Base-by-base conservation (phyloP, 495 filamentous ascomycete genomes). In the Hyphodiscus hymeniophilus region DNA sequence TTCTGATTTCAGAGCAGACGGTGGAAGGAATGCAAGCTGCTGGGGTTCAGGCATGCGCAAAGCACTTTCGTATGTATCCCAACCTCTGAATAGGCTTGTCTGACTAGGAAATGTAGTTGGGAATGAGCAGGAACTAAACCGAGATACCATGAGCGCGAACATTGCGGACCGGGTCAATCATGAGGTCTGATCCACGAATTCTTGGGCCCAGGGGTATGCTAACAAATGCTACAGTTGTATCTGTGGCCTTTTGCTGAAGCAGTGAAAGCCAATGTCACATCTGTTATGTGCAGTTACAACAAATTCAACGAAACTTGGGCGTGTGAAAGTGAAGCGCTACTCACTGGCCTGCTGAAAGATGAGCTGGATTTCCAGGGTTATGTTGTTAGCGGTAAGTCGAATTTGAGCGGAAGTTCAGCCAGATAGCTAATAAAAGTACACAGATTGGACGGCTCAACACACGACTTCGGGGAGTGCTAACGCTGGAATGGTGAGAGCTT, bases 321-420 rank as follows among this genome's bases (percentile, higher is more conserved):
- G 43, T 87, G 79, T 64, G 71, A 75, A 44, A 84, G 79, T 66
- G 86, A 82, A 31, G 77, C 89, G 61, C 68, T 73, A 1, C 53
- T 88, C 38, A 94, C 94, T 68, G 76, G 81, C 60, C 60, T 94
- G 12, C 75, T 97, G 43, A 97, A 97, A 70, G 69, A 78, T 38
- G 91, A 97, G 61, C 73, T 95, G 7, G 90, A 84, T 22, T 97
- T 94, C 71, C 91, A 95, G 66, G 91, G 91, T 4, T 95, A 92
- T 58, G 71, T 90, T 33, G 52, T 55, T 22, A 55, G 52, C 38
- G 51, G 51, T 54, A 34, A 18, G 51, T 45, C 35, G 20, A 31
- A 41, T 10, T 22, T 4, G 32, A 32, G n/a, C n/a, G 1, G 6
- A 13, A 31, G 7, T 31, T 22, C 28, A 10, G 24, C 26, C 31